A percentile compares a stretch with the other conserved stretches of the same genome.
These are phyloP conservation scores for Fusarium sacchari DNA, from an alignment of 2,329 filamentous ascomycete species.

Conservation along the genomic window DNA sequence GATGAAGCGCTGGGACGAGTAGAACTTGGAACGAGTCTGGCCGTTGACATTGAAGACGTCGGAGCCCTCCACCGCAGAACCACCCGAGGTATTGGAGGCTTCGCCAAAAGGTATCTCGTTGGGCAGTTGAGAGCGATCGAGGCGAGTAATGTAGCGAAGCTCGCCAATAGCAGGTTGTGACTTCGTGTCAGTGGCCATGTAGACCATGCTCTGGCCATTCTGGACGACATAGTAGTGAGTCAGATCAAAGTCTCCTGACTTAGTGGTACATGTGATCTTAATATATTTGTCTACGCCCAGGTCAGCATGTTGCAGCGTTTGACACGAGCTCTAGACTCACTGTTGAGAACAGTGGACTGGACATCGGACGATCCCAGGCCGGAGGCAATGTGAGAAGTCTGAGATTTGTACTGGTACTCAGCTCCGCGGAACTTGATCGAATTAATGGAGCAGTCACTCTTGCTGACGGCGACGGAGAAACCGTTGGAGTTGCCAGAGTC, in stretches of 20 bases:
- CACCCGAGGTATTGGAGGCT: conserved; percentile 65
- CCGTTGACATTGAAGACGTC: conserved; percentile 69
- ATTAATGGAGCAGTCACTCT: conserved; percentile 69
- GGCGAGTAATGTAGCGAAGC: conserved; percentile 71
- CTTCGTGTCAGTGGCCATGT: conserved; percentile 70
- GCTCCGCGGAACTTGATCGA: conserved; percentile 69
- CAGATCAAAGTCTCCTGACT: conserved; percentile 55
- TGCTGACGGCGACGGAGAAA: conserved; percentile 61
- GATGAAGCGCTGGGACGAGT: conserved; percentile 75
- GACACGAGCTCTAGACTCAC: conserved; percentile 16
- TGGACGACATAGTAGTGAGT: conserved; percentile 72
- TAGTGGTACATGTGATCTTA: conserved; percentile 69
- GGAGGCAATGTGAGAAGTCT: conserved; percentile 54
- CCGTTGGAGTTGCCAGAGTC: conserved; percentile 60
- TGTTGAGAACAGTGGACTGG: conserved; percentile 53
- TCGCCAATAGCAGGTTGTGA: conserved; percentile 67
- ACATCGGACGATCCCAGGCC: conserved; percentile 63
- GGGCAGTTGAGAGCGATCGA: conserved; percentile 61
- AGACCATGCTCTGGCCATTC: conserved; percentile 68
- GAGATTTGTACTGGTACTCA: conserved; percentile 64
- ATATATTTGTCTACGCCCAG: conserved; percentile 55
- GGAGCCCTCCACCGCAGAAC: conserved; percentile 64
- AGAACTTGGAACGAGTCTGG: conserved; percentile 76
- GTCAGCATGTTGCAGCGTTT: not conserved
- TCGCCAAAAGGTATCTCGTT: conserved; percentile 63